phyloP scores from a whole-genome alignment of 202 grass and related monocot species.

The Carex arenaria region DNA sequence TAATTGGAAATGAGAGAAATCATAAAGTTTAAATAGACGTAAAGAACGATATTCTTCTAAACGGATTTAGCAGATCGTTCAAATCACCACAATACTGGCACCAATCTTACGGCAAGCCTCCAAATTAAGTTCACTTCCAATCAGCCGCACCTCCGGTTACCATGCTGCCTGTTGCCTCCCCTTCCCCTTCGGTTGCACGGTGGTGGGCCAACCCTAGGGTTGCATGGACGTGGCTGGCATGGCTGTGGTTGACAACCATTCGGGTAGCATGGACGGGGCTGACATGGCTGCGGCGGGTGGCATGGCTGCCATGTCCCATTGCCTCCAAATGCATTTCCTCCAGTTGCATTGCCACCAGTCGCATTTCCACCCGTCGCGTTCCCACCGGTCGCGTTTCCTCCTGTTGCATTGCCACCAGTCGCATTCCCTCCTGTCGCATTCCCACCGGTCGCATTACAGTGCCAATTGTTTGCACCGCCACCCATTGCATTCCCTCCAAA shows the following conservation, averaged over 20 bases:
- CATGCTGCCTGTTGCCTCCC: neutral
- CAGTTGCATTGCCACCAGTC: neutral
- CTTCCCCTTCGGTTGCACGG: neutral
- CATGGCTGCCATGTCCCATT: neutral
- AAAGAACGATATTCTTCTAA: neutral
- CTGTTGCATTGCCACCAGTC: no score
- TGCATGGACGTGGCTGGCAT: neutral
- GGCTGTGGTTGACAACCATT: neutral
- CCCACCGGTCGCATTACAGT: no score
- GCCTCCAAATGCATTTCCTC: neutral
- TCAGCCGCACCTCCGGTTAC: neutral
- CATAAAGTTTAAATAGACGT: neutral
- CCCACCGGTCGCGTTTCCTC: neutral
- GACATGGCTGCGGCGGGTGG: no score
- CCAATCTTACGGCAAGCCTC: neutral
- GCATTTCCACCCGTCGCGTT: neutral
- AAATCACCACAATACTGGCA: neutral
- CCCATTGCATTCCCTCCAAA: no score
- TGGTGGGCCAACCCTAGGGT: neutral
- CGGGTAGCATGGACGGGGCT: no score
- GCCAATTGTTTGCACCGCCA: no score
- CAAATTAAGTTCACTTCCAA: neutral
- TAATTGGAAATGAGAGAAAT: neutral
- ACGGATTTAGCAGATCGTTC: neutral
- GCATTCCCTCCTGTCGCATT: no score